Percentiles rank a stretch among this genome's conserved stretches.
Evolutionary conservation across 768 basidiomycete genomes (phyloP).

Genomic region (Russula compacta): DNA sequence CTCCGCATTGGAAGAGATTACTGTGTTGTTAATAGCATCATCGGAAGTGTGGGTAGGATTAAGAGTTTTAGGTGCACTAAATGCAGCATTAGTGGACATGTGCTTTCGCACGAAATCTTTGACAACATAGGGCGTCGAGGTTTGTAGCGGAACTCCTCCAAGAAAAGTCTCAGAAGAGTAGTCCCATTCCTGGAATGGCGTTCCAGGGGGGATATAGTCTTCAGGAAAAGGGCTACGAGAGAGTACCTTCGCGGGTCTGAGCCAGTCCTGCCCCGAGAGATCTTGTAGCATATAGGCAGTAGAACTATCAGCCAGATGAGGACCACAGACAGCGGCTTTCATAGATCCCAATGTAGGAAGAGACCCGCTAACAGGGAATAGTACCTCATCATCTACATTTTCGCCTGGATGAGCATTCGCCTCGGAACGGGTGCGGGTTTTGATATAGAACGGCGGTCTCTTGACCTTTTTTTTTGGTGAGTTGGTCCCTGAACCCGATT

Average conservation of each 20-base stretch:
- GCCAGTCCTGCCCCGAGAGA: slow-evolving; percentile 23
- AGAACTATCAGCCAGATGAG: not conserved
- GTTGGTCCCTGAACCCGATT: slow-evolving; percentile 22
- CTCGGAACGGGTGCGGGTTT: slow-evolving; percentile 35
- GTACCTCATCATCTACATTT: not conserved
- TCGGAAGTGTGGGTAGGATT: not conserved
- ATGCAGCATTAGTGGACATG: not conserved
- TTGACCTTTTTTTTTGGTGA: slow-evolving; percentile 19
- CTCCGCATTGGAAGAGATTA: not conserved
- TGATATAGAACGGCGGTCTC: slow-evolving; percentile 24
- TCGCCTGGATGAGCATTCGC: slow-evolving; percentile 4
- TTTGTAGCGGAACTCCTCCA: slow-evolving; percentile 11
- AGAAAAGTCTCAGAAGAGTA: slow-evolving; percentile 8
- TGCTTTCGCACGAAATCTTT: not conserved
- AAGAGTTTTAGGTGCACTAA: slow-evolving; percentile 7
- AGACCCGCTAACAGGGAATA: slow-evolving; percentile 4
- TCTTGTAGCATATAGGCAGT: slow-evolving; percentile 13
- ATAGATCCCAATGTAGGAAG: slow-evolving; percentile 7
- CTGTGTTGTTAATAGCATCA: not conserved
- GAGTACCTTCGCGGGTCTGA: slow-evolving; percentile 25
- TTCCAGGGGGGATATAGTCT: slow-evolving; percentile 17
- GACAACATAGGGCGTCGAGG: slow-evolving; percentile 17
- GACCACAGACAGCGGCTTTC: slow-evolving; percentile 2
- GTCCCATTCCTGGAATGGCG: slow-evolving; percentile 15
- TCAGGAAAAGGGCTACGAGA: slow-evolving; percentile 20